Conservation (phyloP, 2,329 filamentous ascomycete genomes). For the Diaporthe citriasiana region DNA sequence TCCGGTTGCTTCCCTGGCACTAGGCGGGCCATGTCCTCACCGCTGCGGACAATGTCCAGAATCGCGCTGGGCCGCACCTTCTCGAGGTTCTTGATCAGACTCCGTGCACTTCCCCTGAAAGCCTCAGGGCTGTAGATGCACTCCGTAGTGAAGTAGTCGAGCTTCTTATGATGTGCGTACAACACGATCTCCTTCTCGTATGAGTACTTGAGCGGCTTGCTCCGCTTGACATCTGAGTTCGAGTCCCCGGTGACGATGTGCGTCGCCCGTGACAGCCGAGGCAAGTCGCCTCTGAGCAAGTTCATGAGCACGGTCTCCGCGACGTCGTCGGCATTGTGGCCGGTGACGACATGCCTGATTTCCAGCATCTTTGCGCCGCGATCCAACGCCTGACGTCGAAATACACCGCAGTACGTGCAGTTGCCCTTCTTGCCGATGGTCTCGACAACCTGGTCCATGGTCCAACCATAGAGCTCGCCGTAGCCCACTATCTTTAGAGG, state of each 20-base stretch:
- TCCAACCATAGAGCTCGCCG: slow-evolving; percentile 96
- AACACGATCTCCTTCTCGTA: slow-evolving; percentile 99
- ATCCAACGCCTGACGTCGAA: slow-evolving; percentile 92
- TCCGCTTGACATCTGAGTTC: slow-evolving; percentile 90
- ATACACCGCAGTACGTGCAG: slow-evolving; percentile 98
- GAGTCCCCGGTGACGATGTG: slow-evolving; percentile 86
- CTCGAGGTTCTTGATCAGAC: slow-evolving; percentile 95
- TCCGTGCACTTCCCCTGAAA: slow-evolving; percentile 91
- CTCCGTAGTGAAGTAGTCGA: slow-evolving; percentile 98
- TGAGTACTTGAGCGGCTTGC: slow-evolving; percentile 97
- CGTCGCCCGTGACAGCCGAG: slow-evolving; percentile 88
- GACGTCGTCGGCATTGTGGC: slow-evolving; percentile 97
- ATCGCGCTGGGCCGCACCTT: slow-evolving; percentile 94
- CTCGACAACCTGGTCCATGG: slow-evolving; percentile 98
- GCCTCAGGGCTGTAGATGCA: slow-evolving; percentile 99
- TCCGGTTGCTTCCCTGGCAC: slow-evolving; percentile 73
- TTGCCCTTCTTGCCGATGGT: slow-evolving; percentile 98
- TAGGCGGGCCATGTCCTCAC: slow-evolving; percentile 95
- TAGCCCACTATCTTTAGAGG: slow-evolving; percentile 93
- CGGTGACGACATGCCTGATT: slow-evolving; percentile 95
- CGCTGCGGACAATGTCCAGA: slow-evolving; percentile 92
- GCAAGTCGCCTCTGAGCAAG: slow-evolving; percentile 88
- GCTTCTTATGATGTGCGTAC: slow-evolving; percentile 95
- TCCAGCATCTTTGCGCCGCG: slow-evolving; percentile 88
- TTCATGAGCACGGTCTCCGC: slow-evolving; percentile 99